Evolutionary conservation across 768 basidiomycete genomes (phyloP), one percentile per base, ranked within the genome.

Genomic region (Panus rudis): DNA sequence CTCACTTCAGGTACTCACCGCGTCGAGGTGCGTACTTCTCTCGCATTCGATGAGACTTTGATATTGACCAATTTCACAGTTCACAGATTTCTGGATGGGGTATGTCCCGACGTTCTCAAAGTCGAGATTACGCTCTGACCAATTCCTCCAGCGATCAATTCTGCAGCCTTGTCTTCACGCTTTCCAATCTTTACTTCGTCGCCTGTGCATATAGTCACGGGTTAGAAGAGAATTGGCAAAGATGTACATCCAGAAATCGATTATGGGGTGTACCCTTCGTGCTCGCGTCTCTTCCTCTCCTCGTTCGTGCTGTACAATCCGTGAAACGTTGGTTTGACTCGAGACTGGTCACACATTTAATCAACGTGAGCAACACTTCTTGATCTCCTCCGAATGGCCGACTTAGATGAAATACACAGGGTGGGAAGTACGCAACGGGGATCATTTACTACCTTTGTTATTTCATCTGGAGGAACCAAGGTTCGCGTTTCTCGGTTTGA

Each of bases 41-140:
- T 24, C 25, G 26, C 17, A 17, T 33, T n/a, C 23, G 1, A 2
- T 34, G 1, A 3, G 12, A 28, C 24, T 42, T 6, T 4, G 17
- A 17, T 6, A 19, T 47, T 27, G 43, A 13, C 37, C 27, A 3
- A 2, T 38, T 33, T 37, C 37, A 1, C 44, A 86, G 81, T 92
- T 92, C 58, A 64, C 81, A 13, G 89, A 90, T 68, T 88, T 91
- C 77, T 92, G 89, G 89, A 70, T 91, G 59, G 89, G 86, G 85
- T 86, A 60, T 42, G 74, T 56, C 19, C 26, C 30, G 8, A 42
- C 34, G 22, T 32, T 45, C 46, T 47, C 45, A 6, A n/a, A n/a
- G n/a, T 14, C 23, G 20, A 16, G 14, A n/a, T 35, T 16, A 34
- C 6, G 21, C 22, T 16, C n/a, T 38, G 31, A 38, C 33, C 12